Evolutionary conservation across 176 grass and related monocot species (phyloP), one percentile per base, ranked within the genome.

Genomic region (Oryza longistaminata): DNA sequence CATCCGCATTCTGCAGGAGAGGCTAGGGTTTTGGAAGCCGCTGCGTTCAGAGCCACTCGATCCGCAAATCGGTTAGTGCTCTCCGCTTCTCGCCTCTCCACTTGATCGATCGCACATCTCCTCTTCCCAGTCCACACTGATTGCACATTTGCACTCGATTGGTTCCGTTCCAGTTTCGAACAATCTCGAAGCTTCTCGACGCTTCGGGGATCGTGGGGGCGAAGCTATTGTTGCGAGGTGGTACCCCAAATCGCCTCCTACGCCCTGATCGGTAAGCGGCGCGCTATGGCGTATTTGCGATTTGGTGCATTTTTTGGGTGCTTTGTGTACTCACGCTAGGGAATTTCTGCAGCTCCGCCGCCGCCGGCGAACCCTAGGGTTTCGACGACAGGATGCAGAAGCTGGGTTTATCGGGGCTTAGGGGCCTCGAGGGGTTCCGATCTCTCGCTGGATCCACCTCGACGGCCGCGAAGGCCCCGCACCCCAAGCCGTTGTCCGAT

Each of bases 361-460:
- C 55, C 35, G 40, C 69, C 22, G 83, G 26, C 52, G 58, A 62
- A 82, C 77, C 42, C 33, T 88, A 78, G 76, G 77, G 71, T 88
- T 85, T 52, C 66, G 15, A 55, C 29, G 68, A 9, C 34, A 82
- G 80, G 85, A 98, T 95, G 95, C 87, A 95, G 72, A 95, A 94
- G 84, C 90, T 88, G 48, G 90, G 87, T 45, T 74, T 94, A 44
- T 71, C 88, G 16, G 84, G 83, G 35, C 60, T 83, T 25, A 93
- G 88, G 82, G 72, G 75, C 58, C 86, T 95, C 33, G 96, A 87
- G 76, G 90, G 91, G 67, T 85, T 98, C 74, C 84, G 91, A 81
- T 95, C 95, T 26, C 79, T 91, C 65, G 68, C 21, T 55, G 93
- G 90, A 52, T 82, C 93, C 2, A 85, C 81, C 49, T 90, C 91